phyloP scores from a whole-genome alignment of 495 filamentous ascomycete species.

The Aspergillus diversus region DNA sequence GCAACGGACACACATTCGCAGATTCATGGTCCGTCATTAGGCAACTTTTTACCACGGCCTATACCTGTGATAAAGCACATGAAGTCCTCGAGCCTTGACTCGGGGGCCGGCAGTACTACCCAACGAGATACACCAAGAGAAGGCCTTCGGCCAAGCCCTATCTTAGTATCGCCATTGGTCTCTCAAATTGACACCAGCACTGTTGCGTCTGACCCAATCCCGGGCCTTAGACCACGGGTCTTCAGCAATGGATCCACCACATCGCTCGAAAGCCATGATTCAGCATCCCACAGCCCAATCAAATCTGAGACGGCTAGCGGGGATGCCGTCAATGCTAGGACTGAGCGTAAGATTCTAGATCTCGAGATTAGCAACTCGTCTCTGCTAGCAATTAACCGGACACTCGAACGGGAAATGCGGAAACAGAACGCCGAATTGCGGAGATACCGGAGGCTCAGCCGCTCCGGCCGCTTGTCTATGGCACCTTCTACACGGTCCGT shows the following conservation, averaged over 20 bases:
- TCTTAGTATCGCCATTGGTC: conserved; percentile 34
- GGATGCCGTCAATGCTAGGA: conserved; percentile 78
- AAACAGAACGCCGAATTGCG: conserved; percentile 90
- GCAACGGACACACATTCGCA: conserved; percentile 25
- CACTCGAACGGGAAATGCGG: conserved; percentile 85
- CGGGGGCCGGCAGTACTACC: conserved; percentile 25
- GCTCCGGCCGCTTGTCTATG: conserved; percentile 71
- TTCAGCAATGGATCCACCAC: conserved; percentile 45
- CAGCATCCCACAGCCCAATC: conserved; percentile 47
- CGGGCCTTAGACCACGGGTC: conserved; percentile 42
- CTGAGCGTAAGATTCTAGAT: conserved; percentile 93
- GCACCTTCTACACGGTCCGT: conserved; percentile 48
- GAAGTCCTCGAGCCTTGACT: conserved; percentile 48
- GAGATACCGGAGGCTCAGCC: conserved; percentile 77
- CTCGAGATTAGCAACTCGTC: conserved; percentile 98
- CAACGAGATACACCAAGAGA: conserved; percentile 19
- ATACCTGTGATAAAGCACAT: conserved; percentile 32
- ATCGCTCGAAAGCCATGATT: conserved; percentile 34
- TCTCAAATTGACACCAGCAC: conserved; percentile 27
- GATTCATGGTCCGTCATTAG: conserved; percentile 29
- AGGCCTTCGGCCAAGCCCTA: conserved; percentile 39
- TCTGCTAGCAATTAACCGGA: conserved; percentile 94
- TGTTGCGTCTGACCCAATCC: conserved; percentile 34
- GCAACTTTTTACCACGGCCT: conserved; percentile 24
- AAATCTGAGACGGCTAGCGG: conserved; percentile 59